Evolutionary conservation across 2,329 filamentous ascomycete genomes (phyloP), one percentile per base, ranked within the genome.

Genomic region (Fusarium foetens): DNA sequence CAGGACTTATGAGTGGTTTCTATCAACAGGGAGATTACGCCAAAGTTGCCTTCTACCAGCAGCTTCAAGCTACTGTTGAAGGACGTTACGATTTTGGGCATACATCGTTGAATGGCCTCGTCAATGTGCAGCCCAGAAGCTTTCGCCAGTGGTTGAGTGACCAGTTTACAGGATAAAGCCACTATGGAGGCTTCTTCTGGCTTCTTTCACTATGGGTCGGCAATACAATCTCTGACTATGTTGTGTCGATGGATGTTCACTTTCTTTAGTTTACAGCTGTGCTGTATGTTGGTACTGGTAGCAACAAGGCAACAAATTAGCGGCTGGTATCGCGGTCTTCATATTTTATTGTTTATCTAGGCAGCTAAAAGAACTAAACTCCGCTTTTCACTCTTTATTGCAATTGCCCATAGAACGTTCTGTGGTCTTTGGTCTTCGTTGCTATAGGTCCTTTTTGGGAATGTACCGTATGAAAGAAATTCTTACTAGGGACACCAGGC

Each of bases 1-100:
- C 80, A 68, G 80, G 80, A 2, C 82, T 82, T 74, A 76, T 85
- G 29, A 73, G 79, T 35, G 81, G 84, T 52, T 84, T 83, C 66
- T 82, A 83, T 53, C 83, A 87, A 66, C 82, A 82, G 48, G 83
- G 86, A 16, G 83, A 89, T 70, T 83, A 83, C 63, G 79, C 81
- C 12, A 86, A 83, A 58, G 87, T 86, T 72, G 83, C 84, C 49
- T 85, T 88, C 60, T 86, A 92, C 54, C 87, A 90, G 65, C 85
- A 90, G 36, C 85, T 94, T 29, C 84, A 93, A 41, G 91, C 90
- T 36, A 94, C 92, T 0, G 89, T 89, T 23, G 88, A 92, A 69
- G 90, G 91, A 5, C 86, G 90, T 14, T 94, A 93, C 76, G 88
- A 91, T 70, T 92, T 92, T 73, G 81, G 83, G 6, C 81, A 86